These are phyloP conservation scores for Ustilago nuda DNA, from an alignment of 1,284 basidiomycete species.

Conservation along the genomic window DNA sequence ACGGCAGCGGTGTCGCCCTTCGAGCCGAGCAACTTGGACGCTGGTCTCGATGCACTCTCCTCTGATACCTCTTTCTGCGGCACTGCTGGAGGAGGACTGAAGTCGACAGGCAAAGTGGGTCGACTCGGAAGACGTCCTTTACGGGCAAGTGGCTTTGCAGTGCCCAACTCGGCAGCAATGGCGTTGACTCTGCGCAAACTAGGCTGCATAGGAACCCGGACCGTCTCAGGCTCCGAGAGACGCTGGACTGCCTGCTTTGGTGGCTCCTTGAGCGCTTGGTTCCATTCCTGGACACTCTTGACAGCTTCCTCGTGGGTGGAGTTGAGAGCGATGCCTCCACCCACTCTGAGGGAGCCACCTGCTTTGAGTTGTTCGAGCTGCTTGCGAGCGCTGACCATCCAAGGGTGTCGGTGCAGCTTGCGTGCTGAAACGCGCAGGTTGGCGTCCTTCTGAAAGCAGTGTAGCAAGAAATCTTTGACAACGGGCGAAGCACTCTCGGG, in stretches of 20 bases:
- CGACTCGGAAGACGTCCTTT: conserved; percentile 26
- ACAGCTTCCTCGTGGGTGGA: conserved; percentile 86
- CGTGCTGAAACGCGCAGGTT: conserved; percentile 93
- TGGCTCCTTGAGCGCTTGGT: conserved; percentile 89
- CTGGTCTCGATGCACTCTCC: conserved; percentile 3
- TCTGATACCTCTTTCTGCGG: conserved; percentile 8
- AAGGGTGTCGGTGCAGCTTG: conserved; percentile 90
- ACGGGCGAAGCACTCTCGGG: conserved; percentile 89
- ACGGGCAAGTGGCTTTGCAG: conserved; percentile 40
- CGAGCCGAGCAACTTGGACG: conserved; percentile 15
- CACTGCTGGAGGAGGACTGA: conserved; percentile 32
- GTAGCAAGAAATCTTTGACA: conserved; percentile 94
- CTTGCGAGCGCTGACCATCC: conserved; percentile 89
- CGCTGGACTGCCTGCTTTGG: conserved; percentile 56
- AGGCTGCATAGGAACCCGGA: conserved; percentile 41
- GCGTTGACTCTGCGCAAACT: conserved; percentile 48
- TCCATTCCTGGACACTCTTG: conserved; percentile 96
- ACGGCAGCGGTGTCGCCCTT: not conserved
- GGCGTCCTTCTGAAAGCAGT: conserved; percentile 97
- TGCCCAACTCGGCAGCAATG: conserved; percentile 40
- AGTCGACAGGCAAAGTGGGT: conserved; percentile 47
- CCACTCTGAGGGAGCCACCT: conserved; percentile 71
- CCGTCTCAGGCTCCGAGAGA: conserved; percentile 33
- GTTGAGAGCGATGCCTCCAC: conserved; percentile 25
- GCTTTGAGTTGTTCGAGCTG: conserved; percentile 74